Percentiles rank a stretch among this genome's conserved stretches.
These are phyloP conservation scores for Populus davidiana DNA, from an alignment of 345 rosid genomes.

Conservation along the genomic window DNA sequence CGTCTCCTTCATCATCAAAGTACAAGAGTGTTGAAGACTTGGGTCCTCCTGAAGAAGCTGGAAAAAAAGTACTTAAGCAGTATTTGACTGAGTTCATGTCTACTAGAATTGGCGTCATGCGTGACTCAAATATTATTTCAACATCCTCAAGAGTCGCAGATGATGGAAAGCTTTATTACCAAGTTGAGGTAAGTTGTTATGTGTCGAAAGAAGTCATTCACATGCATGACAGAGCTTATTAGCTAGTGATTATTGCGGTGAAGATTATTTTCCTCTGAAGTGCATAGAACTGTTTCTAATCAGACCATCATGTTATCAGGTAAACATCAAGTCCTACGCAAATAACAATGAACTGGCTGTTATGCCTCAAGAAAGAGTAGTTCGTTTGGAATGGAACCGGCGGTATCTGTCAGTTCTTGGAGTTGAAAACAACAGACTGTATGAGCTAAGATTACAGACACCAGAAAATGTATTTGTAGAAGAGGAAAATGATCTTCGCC, in stretches of 20 bases:
- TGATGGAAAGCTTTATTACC: slow-evolving; percentile 85
- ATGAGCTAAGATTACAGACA: slow-evolving; percentile 81
- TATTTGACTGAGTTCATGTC: slow-evolving; percentile 97
- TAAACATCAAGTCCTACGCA: slow-evolving; percentile 86
- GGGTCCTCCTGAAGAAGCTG: slow-evolving; percentile 86
- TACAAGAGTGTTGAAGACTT: slow-evolving; percentile 76
- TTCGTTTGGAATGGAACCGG: slow-evolving; percentile 83
- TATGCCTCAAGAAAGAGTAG: slow-evolving; percentile 82
- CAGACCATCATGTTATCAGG: slow-evolving; percentile 39
- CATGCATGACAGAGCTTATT: not conserved
- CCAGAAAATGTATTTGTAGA: slow-evolving; percentile 81
- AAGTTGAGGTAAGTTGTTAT: slow-evolving; percentile 63
- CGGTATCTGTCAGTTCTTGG: slow-evolving; percentile 84
- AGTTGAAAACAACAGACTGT: slow-evolving; percentile 75
- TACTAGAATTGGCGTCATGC: slow-evolving; percentile 84
- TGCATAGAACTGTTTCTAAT: not conserved
- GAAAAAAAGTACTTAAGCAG: slow-evolving; percentile 70
- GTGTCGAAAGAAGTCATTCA: not conserved
- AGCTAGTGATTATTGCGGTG: not conserved
- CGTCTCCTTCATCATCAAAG: slow-evolving; percentile 90
- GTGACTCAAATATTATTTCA: slow-evolving; percentile 57
- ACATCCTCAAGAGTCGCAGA: slow-evolving; percentile 84
- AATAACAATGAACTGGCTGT: slow-evolving; percentile 89
- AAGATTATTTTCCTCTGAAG: not conserved
- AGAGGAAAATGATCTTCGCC: slow-evolving; percentile 79